Evolutionary conservation across 345 rosid genomes (phyloP), one percentile per base, ranked within the genome.

Genomic region (Abelmoschus esculentus): DNA sequence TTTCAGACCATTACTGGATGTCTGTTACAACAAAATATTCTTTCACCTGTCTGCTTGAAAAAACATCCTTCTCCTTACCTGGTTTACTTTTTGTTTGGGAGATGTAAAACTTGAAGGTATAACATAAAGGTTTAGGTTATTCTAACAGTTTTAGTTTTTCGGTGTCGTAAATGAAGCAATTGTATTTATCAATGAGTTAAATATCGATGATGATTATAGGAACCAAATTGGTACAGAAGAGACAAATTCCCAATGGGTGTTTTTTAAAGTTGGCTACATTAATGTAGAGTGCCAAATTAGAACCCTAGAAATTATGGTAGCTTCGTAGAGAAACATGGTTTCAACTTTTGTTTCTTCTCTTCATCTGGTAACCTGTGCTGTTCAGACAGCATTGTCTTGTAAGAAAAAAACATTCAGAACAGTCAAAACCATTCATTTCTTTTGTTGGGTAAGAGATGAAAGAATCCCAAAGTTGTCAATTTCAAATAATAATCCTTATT

Each of bases 321-420:
- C 34, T 31, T n/a, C 31, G 28, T 55, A 69, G 72, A 36, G 4
- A 34, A 26, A 32, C n/a, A 32, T 32, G 9, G 36, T 52, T 31
- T 29, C 31, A 32, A 17, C 53, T 15, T 32, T 67, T 67, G 70
- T 53, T 15, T 11, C 42, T 67, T 67, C 40, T 22, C 70, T 53
- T 53, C 61, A 53, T 67, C 71, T 53, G 71, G 61, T 47, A 67
- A 67, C 6, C 60, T 49, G 70, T 52, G 10, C n/a, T 8, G 44
- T 14, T 17, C 31, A 67, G 46, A 53, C 5, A 32, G 49, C 61
- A 52, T 52, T 17, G 60, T 52, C 60, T 32, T 32, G 40, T 11
- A 53, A 53, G 17, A 40, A 38, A 38, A 38, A 36, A 7, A 7
- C 42, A 38, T 38, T 38, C 42, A 38, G 9, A 38, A 38, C 42